Base-by-base conservation (phyloP, 2,329 filamentous ascomycete genomes). In the Penicillium olsonii region DNA sequence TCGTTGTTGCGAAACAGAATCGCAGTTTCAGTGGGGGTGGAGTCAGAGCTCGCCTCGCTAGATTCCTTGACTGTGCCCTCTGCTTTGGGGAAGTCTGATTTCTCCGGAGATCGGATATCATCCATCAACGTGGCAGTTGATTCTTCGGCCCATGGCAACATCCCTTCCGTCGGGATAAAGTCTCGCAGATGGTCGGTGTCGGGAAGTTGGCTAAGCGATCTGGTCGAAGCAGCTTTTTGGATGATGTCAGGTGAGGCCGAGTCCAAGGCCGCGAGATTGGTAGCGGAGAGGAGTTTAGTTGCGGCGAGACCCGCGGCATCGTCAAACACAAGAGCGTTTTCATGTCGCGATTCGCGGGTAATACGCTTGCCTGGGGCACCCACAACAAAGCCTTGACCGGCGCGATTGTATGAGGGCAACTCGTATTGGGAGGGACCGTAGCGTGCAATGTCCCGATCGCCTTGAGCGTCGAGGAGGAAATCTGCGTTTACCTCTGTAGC, bases 381-480 rank as follows among this genome's bases (percentile, higher is more conserved):
- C 11, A 97, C 68, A 1, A 96, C 75, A 49, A 78, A 79, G 2
- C 90, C 90, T 47, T 76, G 75, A 12, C 90, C 88, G 53, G 75
- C 74, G 5, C 90, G 84, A 53, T 79, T 79, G 65, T 95, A 96
- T 2, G 71, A 62, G 0, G 91, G 90, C 10, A 95, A 73, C 45
- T 80, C 81, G 56, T 87, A 88, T 29, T 82, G 83, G 65, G 96
- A 78, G 22, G 82, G 80, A 2, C 88, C 89, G 66, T 92, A 96
- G 20, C 80, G 80, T 37, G 87, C 69, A 56, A 94, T 90, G 40
- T 90, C 79, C 4, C 79, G 75, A 62, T 97, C 92, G 0, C 92
- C 92, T 62, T 84, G 84, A 35, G 76, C 83, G 69, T 97, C 92
- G 43, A 88, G 62, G 37, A 83, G 61, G 66, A 83, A 92, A 29